phyloP scores from a whole-genome alignment of 2,329 filamentous ascomycete species.

The Claviceps sp. region DNA sequence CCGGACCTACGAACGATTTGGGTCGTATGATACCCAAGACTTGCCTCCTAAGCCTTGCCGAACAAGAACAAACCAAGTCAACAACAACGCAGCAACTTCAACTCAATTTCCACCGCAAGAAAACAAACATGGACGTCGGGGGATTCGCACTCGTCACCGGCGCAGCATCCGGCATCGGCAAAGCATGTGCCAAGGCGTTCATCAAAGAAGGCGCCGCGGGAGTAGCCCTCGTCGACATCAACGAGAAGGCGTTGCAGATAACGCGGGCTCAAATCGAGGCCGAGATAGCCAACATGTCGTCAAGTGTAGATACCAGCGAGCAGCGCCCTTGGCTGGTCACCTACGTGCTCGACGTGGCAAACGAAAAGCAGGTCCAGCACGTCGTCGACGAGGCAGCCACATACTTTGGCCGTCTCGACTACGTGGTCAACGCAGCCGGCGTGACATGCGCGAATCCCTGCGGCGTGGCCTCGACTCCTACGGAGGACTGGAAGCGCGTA shows the following conservation, averaged over 20 bases:
- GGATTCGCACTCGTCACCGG: constrained; percentile 19
- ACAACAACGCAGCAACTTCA: no score
- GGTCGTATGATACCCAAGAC: no score
- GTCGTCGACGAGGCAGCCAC: constrained; percentile 14
- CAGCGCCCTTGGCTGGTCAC: neutral
- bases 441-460: constrained; percentile 22
- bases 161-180: constrained; percentile 19
- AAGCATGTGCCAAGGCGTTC: constrained; percentile 17
- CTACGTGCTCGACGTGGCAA: constrained; percentile 14
- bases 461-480: constrained; percentile 22
- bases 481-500: constrained; percentile 25
- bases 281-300: neutral
- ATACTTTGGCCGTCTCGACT: constrained; percentile 25
- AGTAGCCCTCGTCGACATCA: constrained; percentile 15
- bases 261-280: constrained; percentile 12
- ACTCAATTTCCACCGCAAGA: no score
- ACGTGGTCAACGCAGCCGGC: constrained; percentile 27
- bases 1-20: no score
- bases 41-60: no score
- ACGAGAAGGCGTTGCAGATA: constrained; percentile 7
- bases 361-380: constrained; percentile 12
- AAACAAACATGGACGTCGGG: constrained; percentile 14
- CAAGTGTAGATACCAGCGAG: neutral
- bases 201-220: constrained; percentile 16
- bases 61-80: no score